Evolutionary conservation across 768 basidiomycete genomes (phyloP).

Genomic region (Leccinum olivaceopallidum): DNA sequence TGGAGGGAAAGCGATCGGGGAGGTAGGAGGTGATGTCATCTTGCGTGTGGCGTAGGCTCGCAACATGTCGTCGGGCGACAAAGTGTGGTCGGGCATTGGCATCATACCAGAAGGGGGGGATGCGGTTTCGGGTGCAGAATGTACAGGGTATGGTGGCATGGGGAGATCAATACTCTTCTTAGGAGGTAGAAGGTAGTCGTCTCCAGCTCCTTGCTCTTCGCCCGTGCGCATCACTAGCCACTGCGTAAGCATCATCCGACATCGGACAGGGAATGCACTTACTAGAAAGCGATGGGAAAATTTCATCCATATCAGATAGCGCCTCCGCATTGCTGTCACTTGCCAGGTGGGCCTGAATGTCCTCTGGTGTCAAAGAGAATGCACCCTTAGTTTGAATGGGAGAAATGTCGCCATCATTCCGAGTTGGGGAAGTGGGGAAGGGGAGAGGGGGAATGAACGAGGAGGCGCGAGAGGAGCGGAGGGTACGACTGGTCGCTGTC

Average conservation of each 20-base stretch:
- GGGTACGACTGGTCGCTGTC: conserved; percentile 41
- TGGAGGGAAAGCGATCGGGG: conserved; percentile 32
- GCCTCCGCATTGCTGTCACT: conserved; percentile 32
- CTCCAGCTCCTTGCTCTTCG: conserved; percentile 26
- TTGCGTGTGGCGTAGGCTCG: conserved; percentile 65
- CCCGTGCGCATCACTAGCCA: conserved; percentile 73
- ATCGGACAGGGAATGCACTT: conserved; percentile 27
- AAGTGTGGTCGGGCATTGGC: conserved; percentile 40
- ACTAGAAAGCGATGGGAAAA: conserved; percentile 71
- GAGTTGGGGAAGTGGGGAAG: conserved; percentile 10
- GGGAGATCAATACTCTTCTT: conserved; percentile 28
- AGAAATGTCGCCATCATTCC: conserved; percentile 37
- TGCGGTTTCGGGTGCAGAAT: conserved; percentile 27
- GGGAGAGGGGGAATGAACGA: conserved; percentile 45
- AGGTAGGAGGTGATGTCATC: conserved; percentile 34
- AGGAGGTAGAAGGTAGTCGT: conserved; percentile 48
- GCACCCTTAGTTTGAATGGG: conserved; percentile 47
- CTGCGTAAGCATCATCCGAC: conserved; percentile 8
- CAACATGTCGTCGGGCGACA: conserved; percentile 76
- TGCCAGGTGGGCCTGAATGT: conserved; percentile 56
- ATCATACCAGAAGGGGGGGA: conserved; percentile 42
- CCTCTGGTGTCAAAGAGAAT: conserved; percentile 52
- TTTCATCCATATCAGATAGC: conserved; percentile 50
- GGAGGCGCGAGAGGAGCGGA: conserved; percentile 44
- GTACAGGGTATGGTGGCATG: conserved; percentile 35